Conservation (phyloP, 192 early-diverging fungal species). For the Rhizoclosmatium globosum region DNA sequence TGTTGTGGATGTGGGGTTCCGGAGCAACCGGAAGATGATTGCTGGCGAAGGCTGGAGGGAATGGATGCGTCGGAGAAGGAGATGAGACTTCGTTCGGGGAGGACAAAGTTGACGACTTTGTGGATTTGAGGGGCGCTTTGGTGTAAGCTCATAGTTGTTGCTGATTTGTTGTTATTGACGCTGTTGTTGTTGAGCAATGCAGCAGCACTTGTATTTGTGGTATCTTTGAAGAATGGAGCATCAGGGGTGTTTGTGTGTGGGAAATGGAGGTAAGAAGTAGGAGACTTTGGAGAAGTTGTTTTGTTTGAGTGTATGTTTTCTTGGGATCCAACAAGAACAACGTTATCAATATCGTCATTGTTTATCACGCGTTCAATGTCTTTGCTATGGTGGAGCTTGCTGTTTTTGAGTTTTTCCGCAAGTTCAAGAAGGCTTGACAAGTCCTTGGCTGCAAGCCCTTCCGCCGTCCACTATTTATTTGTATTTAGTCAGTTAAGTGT, state of each 20-base stretch:
- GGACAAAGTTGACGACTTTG: constrained; percentile 17
- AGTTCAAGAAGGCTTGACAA: constrained; percentile 5
- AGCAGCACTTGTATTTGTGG: neutral
- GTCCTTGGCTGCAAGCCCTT: constrained; percentile 9
- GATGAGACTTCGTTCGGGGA: neutral
- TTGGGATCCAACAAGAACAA: constrained; percentile 16
- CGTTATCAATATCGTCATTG: constrained; percentile 15
- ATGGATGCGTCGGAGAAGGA: constrained; percentile 1
- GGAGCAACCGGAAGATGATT: neutral
- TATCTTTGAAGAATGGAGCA: neutral
- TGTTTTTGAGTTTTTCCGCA: neutral
- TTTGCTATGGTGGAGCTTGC: neutral
- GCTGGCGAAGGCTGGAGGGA: neutral
- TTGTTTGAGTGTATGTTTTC: neutral
- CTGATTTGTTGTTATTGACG: neutral
- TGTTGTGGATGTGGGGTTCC: neutral
- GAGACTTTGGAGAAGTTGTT: no score
- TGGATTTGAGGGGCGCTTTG: constrained; percentile 17
- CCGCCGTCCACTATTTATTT: constrained; percentile 9
- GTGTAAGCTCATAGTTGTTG: neutral
- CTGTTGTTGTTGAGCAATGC: neutral
- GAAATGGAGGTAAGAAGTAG: neutral
- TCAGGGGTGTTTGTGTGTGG: neutral
- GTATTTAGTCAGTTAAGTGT: neutral
- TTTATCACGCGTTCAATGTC: neutral